These are phyloP conservation scores for Glarea lozoyensis DNA, from an alignment of 495 filamentous ascomycete species.

Conservation along the genomic window DNA sequence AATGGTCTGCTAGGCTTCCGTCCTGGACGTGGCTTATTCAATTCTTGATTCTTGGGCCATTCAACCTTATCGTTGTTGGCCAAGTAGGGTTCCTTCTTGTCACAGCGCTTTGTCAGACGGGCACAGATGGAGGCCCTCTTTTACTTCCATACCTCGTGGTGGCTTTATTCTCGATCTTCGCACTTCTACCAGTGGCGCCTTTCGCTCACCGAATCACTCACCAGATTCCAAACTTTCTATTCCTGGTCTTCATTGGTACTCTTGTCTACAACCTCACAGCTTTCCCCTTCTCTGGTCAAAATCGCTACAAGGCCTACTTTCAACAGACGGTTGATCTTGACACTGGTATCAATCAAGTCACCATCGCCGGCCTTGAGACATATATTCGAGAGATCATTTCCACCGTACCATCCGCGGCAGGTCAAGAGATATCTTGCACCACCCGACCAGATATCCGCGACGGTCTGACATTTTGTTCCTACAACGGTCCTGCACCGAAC, in stretches of 20 bases:
- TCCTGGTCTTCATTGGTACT: slow-evolving; percentile 66
- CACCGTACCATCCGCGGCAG: slow-evolving; percentile 61
- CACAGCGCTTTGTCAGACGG: slow-evolving; percentile 67
- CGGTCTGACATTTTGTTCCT: slow-evolving; percentile 59
- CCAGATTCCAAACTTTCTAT: slow-evolving; percentile 69
- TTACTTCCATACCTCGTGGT: slow-evolving; percentile 64
- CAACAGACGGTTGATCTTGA: slow-evolving; percentile 74
- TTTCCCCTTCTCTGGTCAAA: slow-evolving; percentile 77
- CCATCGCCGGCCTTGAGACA: slow-evolving; percentile 60
- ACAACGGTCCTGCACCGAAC: slow-evolving; percentile 55
- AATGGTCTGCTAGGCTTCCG: slow-evolving; percentile 72
- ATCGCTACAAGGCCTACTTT: slow-evolving; percentile 81
- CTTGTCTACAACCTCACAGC: slow-evolving; percentile 79
- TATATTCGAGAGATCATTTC: slow-evolving; percentile 60
- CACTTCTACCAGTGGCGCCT: slow-evolving; percentile 71
- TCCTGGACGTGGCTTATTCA: slow-evolving; percentile 81
- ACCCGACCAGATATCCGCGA: slow-evolving; percentile 9
- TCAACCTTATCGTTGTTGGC: slow-evolving; percentile 63
- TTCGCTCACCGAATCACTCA: slow-evolving; percentile 82
- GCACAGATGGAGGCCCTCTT: slow-evolving; percentile 60
- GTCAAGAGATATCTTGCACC: slow-evolving; percentile 48
- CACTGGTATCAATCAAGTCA: slow-evolving; percentile 55
- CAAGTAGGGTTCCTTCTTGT: slow-evolving; percentile 69
- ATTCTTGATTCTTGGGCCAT: slow-evolving; percentile 69
- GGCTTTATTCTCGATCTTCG: slow-evolving; percentile 54